Base-by-base conservation (phyloP, 345 rosid genomes). In the Noccaea bulbosa region DNA sequence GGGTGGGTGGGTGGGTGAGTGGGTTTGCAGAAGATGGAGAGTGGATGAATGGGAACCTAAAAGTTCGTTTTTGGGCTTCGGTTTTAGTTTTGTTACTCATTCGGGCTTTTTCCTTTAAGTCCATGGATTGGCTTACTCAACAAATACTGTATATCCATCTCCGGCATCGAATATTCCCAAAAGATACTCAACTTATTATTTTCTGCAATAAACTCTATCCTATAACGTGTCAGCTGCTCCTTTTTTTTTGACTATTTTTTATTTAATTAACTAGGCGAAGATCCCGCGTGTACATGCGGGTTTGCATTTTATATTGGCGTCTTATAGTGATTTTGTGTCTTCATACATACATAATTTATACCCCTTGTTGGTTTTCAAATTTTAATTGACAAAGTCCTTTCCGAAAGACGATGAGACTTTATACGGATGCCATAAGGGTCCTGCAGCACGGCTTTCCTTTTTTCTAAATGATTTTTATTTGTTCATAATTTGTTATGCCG, bases 341-440 rank as follows among this genome's bases (percentile, higher is more conserved):
- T 17, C 20, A 17, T 17, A 17, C 20, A 17, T 17, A 17, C n/a
- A n/a, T n/a, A n/a, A n/a, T n/a, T n/a, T n/a, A n/a, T n/a, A n/a
- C n/a, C n/a, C n/a, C n/a, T n/a, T 17, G 20, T 17, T 17, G 20
- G 20, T 17, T 17, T 17, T 17, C 20, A 17, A 17, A 17, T 17
- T 17, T 17, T 17, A 17, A 17, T 76, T 94, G 34, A 95, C 99
- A 11, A 76, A 56, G 32, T 78, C 90, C 8, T 91, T 94, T 70
- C 97, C 96, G 0, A 85, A 86, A 67, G 95, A 88, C 8, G 97
- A 78, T 56, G 90, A 85, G n/a, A 80, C 78, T 46, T 86, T 91
- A 62, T 94, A 97, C 52, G 77, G 84, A 76, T 89, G 99, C 83
- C 88, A 89, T 30, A 76, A 84, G 70, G 95, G 91, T 66, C 83